phyloP scores from a whole-genome alignment of 2,329 filamentous ascomycete genomes.

The Neospermospora avenae region DNA sequence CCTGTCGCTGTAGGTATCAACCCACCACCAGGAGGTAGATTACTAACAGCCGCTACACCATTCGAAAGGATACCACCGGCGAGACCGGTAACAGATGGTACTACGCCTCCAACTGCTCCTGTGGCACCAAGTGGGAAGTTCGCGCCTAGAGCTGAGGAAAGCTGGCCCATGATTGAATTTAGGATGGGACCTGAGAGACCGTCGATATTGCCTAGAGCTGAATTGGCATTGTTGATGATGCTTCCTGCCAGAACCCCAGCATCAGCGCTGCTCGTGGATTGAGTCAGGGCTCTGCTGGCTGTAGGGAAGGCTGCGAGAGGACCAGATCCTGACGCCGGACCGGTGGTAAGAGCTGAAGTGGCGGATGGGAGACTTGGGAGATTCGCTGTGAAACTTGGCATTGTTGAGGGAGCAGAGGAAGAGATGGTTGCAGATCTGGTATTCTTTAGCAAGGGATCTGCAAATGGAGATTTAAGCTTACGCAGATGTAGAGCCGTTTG shows the following conservation, averaged over 20 bases:
- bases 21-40: background rate
- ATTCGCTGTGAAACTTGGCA: conserved; percentile 13
- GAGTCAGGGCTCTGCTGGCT: background rate
- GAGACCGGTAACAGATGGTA: background rate
- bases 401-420: background rate
- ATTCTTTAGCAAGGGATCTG: background rate
- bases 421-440: background rate
- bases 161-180: conserved; percentile 10
- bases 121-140: background rate
- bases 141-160: conserved; percentile 11
- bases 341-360: background rate
- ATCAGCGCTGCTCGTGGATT: background rate
- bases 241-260: background rate
- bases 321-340: background rate
- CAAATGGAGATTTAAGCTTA: background rate
- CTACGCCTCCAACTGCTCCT: background rate
- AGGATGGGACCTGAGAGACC: conserved; percentile 11
- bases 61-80: background rate
- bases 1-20: background rate
- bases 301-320: background rate
- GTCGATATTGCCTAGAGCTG: conserved; percentile 12
- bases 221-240: conserved; percentile 5
- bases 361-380: conserved; percentile 2
- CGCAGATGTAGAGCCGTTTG: background rate
- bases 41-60: background rate